Base-by-base conservation (phyloP, 2,329 filamentous ascomycete species). In the Zymoseptoria ardabiliae region DNA sequence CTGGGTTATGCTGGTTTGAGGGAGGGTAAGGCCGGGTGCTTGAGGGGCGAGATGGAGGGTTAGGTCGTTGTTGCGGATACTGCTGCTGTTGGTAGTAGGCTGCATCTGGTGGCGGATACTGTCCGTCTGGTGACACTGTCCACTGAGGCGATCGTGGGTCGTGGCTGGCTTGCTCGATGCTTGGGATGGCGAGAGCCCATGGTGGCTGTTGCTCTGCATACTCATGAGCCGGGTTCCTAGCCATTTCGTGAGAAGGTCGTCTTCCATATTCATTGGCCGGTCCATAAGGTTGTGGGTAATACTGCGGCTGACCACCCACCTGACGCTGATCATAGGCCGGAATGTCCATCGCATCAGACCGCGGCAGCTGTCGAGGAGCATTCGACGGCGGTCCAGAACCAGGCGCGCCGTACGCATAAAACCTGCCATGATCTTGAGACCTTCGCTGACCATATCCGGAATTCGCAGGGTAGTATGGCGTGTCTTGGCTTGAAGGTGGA, bases 131-230 rank as follows among this genome's bases (percentile, higher is more conserved):
- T 9, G 51, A 22, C 21, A 9, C 8, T 9, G n/a, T 9, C 11
- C 22, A n/a, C n/a, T 23, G 4, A 53, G 23, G 28, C 1, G 51
- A 22, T 28, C 51, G 51, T 13, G 51, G 28, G 17, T 19, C 28
- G 4, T n/a, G 22, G 22, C 13, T 25, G 51, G 21, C 28, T 30
- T 13, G 22, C 30, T 41, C 57, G 49, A 52, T 59, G 6, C 19
- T 45, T 4, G 68, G 67, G 30, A 71, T n/a, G 7, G 57, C 59
- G 21, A 69, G 61, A 9, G 67, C 55, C 65, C 65, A 71, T 5
- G 69, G 68, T 1, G 65, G 67, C 55, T 70, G 69, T 57, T 71
- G 70, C 41, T 68, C 66, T 8, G 58, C 50, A 52, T 70, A 67
- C 22, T 66, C 62, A 25, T 62, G 62, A 1, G 67, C 67, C 2